Conservation (phyloP, 352 stramenopile genomes). For the Pythium rishiriense region DNA sequence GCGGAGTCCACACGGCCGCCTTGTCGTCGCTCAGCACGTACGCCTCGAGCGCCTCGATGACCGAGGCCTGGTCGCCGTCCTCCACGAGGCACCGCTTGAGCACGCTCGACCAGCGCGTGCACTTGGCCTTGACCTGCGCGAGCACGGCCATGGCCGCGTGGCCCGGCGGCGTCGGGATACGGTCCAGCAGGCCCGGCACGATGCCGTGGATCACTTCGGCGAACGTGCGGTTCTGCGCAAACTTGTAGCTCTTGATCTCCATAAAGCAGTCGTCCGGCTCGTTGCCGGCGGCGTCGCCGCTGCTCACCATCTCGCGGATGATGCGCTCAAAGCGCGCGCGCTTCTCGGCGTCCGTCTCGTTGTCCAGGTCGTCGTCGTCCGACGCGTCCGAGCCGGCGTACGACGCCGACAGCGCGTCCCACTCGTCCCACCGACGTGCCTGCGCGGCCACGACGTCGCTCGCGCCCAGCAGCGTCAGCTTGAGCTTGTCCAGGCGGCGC, state of each 20-base stretch:
- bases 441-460: conserved; percentile 58
- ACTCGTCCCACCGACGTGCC: conserved; percentile 69
- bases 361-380: conserved; percentile 60
- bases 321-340: conserved; percentile 73
- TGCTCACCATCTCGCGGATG: conserved; percentile 82
- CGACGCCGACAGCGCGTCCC: conserved; percentile 78
- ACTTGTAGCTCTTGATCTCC: conserved; percentile 94
- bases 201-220: conserved; percentile 78
- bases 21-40: conserved; percentile 51
- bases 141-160: conserved; percentile 72
- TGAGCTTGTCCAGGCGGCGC: conserved; percentile 64
- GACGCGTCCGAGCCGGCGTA: conserved; percentile 15
- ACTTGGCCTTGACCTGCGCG: conserved; percentile 74
- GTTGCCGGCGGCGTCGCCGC: conserved; percentile 69
- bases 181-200: conserved; percentile 66
- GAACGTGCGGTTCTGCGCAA: conserved; percentile 90
- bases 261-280: conserved; percentile 91
- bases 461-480: conserved; percentile 65
- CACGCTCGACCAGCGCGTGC: conserved; percentile 90
- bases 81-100: conserved; percentile 90
- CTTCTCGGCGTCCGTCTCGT: conserved; percentile 37
- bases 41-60: conserved; percentile 57
- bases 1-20: conserved; percentile 46
- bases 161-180: conserved; percentile 47
- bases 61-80: conserved; percentile 62